Base-by-base conservation (phyloP, 768 basidiomycete species). In the Lactarius psammicola region DNA sequence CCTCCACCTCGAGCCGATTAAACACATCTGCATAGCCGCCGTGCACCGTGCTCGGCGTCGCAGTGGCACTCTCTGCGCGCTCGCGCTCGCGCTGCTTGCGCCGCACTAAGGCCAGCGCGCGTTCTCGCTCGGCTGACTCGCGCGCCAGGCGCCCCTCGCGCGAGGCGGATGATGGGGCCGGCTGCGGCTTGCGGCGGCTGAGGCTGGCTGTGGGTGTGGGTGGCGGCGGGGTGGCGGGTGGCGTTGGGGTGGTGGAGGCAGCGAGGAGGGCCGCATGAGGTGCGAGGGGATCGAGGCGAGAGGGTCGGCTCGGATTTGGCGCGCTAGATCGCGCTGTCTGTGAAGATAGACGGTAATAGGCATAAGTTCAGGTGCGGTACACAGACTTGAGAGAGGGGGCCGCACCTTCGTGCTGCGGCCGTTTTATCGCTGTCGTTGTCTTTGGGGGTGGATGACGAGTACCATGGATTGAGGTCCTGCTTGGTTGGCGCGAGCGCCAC, bases 391-490 rank as follows among this genome's bases (percentile, higher is more conserved):
- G 13, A 9, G 23, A 8, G 26, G 34, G 15, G 13, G 26, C 1
- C 18, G 36, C 26, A 75, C 76, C 70, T 62, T 57, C 66, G 69
- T 28, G 73, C 74, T 5, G 72, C 74, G 15, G 75, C 69, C 18
- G 60, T 60, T 31, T 67, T 63, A 34, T 66, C 61, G 44, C 70
- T 71, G 28, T 66, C 60, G 23, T 56, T 57, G 20, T 59, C 53
- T 60, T 76, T 23, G 17, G 33, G 59, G 15, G 62, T 10, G 30
- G 42, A 73, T 0, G 76, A 75, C 0, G 76, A 75, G 74, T 94
- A 94, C 92, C 92, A 94, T 6, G 92, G 91, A 28, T 85, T 87
- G 13, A 92, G 82, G 67, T 94, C 92, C 71, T 91, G 88, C 6
- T 80, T 82, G 3, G 85, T 82, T 0, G 92, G 92, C 1, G 88